Base-by-base conservation (phyloP, 306 rosid species). In the Malus sylvestris region DNA sequence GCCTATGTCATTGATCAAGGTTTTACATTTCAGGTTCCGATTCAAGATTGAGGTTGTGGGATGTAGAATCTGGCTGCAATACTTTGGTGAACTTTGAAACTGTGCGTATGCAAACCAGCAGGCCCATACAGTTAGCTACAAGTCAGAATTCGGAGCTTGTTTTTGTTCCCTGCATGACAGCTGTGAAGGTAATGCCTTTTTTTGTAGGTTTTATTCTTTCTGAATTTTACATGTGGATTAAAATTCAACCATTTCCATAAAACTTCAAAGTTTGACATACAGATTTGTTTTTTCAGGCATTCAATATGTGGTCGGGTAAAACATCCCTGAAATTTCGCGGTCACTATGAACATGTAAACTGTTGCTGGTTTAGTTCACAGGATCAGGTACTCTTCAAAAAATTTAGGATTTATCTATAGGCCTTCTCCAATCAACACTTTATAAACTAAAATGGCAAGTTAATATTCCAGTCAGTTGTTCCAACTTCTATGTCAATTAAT, bases 31-130 rank as follows among this genome's bases (percentile, higher is more conserved):
- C 75, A 90, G 98, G 97, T 73, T 95, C 99, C 78, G 97, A 95
- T 87, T 92, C 99, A 71, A 92, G 99, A 85, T 83, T 92, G 78
- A 92, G 91, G 85, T 76, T 92, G 80, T 92, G 97, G 99, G 99
- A 95, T 79, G 57, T 89, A 72, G 90, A 90, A 82, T 95, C 97
- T 65, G 96, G 97, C 79, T 89, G 96, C 33, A 89, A 95, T 64
- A 95, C 99, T n/a, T 91, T 92, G 29, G 97, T 95, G 84, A 92
- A 95, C 85, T 95, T 79, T 57, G 99, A 95, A 87, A 95, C 99
- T 32, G 83, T 81, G 53, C 97, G 97, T 80, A 80, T 95, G 72
- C 99, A 91, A 76, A 89, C 84, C 77, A 87, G 77, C 88, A 95
- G 86, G 81, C 99, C 99, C 57, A 87, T 92, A 80, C 99, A 92